Evolutionary conservation across 768 basidiomycete genomes (phyloP), one percentile per base, ranked within the genome.

Genomic region (Cystobasidium ongulense): DNA sequence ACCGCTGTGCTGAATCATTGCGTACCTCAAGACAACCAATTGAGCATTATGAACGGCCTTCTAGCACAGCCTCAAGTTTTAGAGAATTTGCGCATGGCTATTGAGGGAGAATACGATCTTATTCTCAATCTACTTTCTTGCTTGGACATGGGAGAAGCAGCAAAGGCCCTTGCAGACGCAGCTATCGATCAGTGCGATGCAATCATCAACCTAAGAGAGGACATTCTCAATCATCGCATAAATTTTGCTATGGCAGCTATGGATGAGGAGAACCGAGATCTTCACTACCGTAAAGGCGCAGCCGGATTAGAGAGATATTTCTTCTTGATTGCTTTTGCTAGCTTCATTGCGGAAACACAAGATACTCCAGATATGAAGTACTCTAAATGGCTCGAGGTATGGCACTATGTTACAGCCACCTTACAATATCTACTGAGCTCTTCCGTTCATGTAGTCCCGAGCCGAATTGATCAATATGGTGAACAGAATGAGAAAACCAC

Each of bases 241-340:
- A 86, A 83, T 70, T 86, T 85, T 79, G 84, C 84, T 17, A 80
- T 80, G 53, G 68, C 68, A 21, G 68, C 68, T 18, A 71, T 71
- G 68, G 68, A 71, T 36, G 68, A 71, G 15, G 27, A 39, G 62
- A 79, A 82, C 33, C 86, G 87, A 61, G 82, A 82, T 4, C 84
- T 84, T 73, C 80, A 64, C 25, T 52, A 92, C 54, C 84, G 84
- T 53, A 88, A 87, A 79, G 90, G 90, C 23, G 85, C 85, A 11
- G 88, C 88, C 78, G 86, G 90, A 7, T 80, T 94, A 50, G 91
- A 94, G 82, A 91, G 92, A 85, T 94, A 93, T 81, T 96, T 95
- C 83, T 97, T 97, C 82, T 87, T 93, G 77, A 90, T 98, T 74
- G 90, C 89, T 0, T 99, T 97, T 78, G 90, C 93, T 1, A 90